These are phyloP conservation scores for Cyclotella baltica DNA, from an alignment of 108 stramenopile species.

Conservation along the genomic window DNA sequence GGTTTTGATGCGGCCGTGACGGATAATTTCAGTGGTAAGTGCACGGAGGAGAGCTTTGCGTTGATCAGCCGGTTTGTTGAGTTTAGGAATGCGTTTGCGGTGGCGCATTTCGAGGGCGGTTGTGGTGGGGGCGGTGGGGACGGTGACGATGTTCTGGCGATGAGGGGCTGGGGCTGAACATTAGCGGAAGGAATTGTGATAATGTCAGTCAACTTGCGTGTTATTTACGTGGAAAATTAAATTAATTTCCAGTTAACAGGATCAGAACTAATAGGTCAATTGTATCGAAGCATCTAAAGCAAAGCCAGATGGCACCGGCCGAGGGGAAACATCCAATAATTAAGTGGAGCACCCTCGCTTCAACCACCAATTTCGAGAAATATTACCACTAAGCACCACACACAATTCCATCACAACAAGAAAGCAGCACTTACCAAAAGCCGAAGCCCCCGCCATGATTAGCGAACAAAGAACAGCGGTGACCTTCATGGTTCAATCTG, in stretches of 20 bases:
- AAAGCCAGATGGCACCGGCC: too few species aligned
- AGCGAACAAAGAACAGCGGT: conserved; percentile 64
- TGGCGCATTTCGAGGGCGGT: conserved; percentile 78
- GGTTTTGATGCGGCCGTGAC: conserved; percentile 98
- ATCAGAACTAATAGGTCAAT: too few species aligned
- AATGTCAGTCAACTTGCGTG: too few species aligned
- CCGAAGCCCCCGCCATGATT: conserved; percentile 71
- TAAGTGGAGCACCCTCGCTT: too few species aligned
- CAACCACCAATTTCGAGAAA: not conserved
- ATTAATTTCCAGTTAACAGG: too few species aligned
- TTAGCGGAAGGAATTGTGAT: not conserved
- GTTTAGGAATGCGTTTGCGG: conserved; percentile 82
- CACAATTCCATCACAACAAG: not conserved
- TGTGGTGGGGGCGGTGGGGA: conserved; percentile 31
- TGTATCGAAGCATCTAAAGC: too few species aligned
- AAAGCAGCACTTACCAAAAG: conserved; percentile 70
- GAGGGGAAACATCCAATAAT: too few species aligned
- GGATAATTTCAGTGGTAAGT: conserved; percentile 96
- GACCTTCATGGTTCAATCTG: conserved; percentile 69
- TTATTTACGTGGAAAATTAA: too few species aligned
- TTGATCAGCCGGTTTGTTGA: conserved; percentile 95
- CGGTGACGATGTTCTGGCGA: conserved; percentile 17
- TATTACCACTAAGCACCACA: not conserved
- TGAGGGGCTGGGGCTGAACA: conserved; percentile 5
- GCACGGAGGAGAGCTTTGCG: conserved; percentile 96